phyloP scores from a whole-genome alignment of 495 filamentous ascomycete species.

The Aspergillus campestris region DNA sequence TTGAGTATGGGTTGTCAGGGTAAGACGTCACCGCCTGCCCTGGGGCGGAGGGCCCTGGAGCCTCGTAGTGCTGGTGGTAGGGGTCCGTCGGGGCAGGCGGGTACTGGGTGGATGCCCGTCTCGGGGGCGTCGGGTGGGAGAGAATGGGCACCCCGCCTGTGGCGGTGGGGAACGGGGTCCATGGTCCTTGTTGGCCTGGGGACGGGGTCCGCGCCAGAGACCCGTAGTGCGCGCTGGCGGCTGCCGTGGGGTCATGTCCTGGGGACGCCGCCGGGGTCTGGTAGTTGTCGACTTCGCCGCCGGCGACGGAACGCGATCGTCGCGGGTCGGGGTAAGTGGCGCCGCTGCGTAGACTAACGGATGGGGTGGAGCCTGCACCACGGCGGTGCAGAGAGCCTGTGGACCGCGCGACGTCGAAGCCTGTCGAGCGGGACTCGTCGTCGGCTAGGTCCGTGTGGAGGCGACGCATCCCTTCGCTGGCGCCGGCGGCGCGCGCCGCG shows the following conservation, averaged over 20 bases:
- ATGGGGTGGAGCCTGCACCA: constrained; percentile 18
- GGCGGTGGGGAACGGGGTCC: constrained; percentile 10
- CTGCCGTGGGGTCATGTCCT: constrained; percentile 10
- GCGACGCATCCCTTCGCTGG: constrained; percentile 1
- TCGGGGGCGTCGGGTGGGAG: constrained; percentile 9
- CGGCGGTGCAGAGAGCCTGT: constrained; percentile 24
- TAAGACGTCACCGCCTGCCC: neutral
- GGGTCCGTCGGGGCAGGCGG: neutral
- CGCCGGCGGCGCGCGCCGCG: constrained; percentile 6
- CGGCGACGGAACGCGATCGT: constrained; percentile 28
- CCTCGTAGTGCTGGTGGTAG: too few relatives aligned
- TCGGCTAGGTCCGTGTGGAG: constrained; percentile 10
- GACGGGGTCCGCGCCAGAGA: constrained; percentile 31
- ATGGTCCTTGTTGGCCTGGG: constrained; percentile 27
- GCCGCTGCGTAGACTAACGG: constrained; percentile 24
- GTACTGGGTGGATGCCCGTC: neutral
- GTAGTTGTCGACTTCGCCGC: constrained; percentile 19
- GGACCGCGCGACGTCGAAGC: constrained; percentile 25
- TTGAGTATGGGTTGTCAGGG: too few relatives aligned
- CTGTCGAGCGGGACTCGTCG: constrained; percentile 24
- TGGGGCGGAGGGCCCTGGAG: neutral
- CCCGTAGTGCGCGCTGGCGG: constrained; percentile 15
- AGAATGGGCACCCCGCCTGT: constrained; percentile 10
- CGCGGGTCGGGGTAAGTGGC: constrained; percentile 34
- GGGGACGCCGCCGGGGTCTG: constrained; percentile 22